Percentiles rank a stretch among this genome's conserved stretches.
phyloP scores from a whole-genome alignment of 208 protist species.

The Trypanosoma melophagium region DNA sequence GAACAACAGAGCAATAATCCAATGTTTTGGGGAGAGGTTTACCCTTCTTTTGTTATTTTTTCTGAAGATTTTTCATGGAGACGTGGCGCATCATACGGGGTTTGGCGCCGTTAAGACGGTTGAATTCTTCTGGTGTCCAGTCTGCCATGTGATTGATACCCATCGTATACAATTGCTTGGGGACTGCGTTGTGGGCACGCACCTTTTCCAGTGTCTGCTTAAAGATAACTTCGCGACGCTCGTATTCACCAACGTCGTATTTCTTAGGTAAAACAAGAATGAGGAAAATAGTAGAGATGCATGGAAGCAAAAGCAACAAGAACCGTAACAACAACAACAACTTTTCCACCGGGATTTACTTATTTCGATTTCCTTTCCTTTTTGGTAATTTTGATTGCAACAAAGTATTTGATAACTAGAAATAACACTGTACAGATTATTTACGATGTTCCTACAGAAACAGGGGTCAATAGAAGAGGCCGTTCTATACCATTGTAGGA shows the following conservation, averaged over 20 bases:
- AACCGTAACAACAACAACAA: slow-evolving; percentile 3
- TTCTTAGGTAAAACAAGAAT: slow-evolving; percentile 34
- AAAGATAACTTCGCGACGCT: slow-evolving; percentile 33
- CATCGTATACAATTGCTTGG: slow-evolving; percentile 20
- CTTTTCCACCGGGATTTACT: too few relatives aligned
- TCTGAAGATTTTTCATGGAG: not conserved
- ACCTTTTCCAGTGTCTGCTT: slow-evolving; percentile 32
- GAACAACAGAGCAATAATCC: slow-evolving; percentile 41
- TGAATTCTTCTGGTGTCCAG: slow-evolving; percentile 49
- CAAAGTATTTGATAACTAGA: not conserved
- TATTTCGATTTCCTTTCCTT: too few relatives aligned
- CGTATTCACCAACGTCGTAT: slow-evolving; percentile 42
- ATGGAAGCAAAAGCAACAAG: slow-evolving; percentile 4
- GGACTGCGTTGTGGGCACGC: slow-evolving; percentile 29
- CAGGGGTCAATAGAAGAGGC: too few relatives aligned
- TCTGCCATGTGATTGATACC: slow-evolving; percentile 52
- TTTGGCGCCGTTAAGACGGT: slow-evolving; percentile 27
- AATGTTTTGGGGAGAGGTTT: slow-evolving; percentile 35
- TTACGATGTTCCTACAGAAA: too few relatives aligned
- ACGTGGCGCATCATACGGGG: slow-evolving; percentile 26
- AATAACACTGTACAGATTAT: slow-evolving; percentile 7
- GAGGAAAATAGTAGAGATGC: too few relatives aligned
- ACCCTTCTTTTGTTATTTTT: slow-evolving; percentile 1
- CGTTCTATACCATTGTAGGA: too few relatives aligned
- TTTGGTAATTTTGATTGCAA: too few relatives aligned